A percentile compares a stretch with the other conserved stretches of the same genome.
phyloP scores from a whole-genome alignment of 1,284 basidiomycete genomes.

The Moniliophthora roreri region DNA sequence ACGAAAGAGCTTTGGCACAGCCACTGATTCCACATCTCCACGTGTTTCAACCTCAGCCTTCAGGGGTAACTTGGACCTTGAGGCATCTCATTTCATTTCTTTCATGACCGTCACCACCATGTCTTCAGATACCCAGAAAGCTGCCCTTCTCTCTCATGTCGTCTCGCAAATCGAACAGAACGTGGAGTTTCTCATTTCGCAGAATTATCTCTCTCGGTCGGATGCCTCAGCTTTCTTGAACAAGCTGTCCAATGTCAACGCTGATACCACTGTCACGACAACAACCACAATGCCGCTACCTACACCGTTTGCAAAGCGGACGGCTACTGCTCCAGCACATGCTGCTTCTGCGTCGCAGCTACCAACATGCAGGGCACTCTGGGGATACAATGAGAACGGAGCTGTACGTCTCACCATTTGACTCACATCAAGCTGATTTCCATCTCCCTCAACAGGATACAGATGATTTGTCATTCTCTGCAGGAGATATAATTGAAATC shows the following conservation, averaged over 20 bases:
- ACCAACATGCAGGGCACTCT: constrained; percentile 50
- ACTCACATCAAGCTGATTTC: constrained; percentile 10
- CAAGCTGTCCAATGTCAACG: constrained; percentile 38
- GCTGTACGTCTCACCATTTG: constrained; percentile 30
- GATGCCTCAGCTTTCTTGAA: constrained; percentile 53
- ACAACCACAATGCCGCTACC: constrained; percentile 11
- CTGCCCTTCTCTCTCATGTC: constrained; percentile 53
- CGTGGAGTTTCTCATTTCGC: constrained; percentile 58
- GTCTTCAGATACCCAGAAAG: constrained; percentile 8
- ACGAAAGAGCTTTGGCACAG: no score
- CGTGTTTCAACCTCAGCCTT: no score
- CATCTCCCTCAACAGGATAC: constrained; percentile 41
- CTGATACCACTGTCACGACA: constrained; percentile 11
- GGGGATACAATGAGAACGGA: constrained; percentile 65
- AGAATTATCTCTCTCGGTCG: constrained; percentile 52
- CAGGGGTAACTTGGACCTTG: no score
- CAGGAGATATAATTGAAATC: constrained; percentile 60
- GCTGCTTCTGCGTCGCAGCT: constrained; percentile 20
- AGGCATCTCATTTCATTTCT: background rate
- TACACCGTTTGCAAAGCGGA: constrained; percentile 20
- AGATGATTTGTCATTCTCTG: constrained; percentile 57
- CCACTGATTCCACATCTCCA: no score
- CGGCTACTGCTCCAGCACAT: constrained; percentile 16
- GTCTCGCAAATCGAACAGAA: constrained; percentile 63
- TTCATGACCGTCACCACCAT: constrained; percentile 7